Evolutionary conservation across 352 stramenopile genomes (phyloP), one percentile per base, ranked within the genome.

Genomic region (Peronosclerospora sorghi): DNA sequence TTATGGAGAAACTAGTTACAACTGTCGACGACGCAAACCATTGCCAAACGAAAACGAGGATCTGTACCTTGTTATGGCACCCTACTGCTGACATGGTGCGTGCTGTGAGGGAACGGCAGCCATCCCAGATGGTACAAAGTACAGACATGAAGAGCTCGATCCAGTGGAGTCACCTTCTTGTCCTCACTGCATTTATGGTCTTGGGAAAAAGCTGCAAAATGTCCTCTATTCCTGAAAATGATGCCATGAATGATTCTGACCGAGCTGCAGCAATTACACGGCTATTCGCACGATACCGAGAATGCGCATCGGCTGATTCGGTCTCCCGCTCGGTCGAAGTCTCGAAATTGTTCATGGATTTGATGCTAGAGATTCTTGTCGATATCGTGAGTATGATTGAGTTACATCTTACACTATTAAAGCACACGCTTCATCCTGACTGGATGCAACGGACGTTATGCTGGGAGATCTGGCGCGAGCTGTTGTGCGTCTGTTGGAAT

Each of bases 391-490:
- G 53, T 19, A 41, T 68, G 1, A 32, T 55, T 12, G 41, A 62
- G 21, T 39, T 85, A 20, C 62, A 85, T 41, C 35, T 83, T 0
- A 62, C 62, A 3, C 44, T 85, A 10, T 4, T 81, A 9, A 65
- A 83, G 30, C 68, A 83, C 36, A 70, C 65, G 7, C 37, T 79
- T 20, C 66, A 75, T 52, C 65, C 68, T 0, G 43, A 68, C 27
- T 57, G 60, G 28, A 48, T 41, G 4, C 68, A 75, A 26, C 67
- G 61, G 13, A 54, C 53, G 1, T 8, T 85, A 26, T 46, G 75
- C 37, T 81, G 60, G 62, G 60, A 69, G 18, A 35, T 80, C 2
- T 85, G 73, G 73, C 60, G 60, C 18, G 69, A 85, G 48, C 40
- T 82, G 5, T 18, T 85, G 39, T 83, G 67, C 41, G 73, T 57